Conservation (phyloP, 169 alveolate genomes). For the Cryptosporidium xiaoi region DNA sequence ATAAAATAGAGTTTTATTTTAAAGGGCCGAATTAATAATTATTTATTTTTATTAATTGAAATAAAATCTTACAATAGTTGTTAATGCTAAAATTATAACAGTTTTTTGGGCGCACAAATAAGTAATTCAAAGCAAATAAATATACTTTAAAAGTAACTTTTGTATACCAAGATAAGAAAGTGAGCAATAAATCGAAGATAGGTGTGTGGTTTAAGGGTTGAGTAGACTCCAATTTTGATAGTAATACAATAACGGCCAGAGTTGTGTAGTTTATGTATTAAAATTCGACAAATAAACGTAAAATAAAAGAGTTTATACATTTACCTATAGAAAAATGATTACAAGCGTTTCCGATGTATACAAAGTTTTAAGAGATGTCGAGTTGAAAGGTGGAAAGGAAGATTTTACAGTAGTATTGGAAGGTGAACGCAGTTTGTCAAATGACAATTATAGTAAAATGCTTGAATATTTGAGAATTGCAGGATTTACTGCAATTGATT, state of each 20-base stretch:
- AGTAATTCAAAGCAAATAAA: too few relatives aligned
- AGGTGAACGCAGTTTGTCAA: background rate
- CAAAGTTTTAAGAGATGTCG: conserved; percentile 1
- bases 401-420: conserved; percentile 10
- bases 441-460: background rate
- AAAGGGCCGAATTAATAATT: too few relatives aligned
- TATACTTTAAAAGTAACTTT: too few relatives aligned
- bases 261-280: background rate
- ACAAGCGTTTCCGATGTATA: background rate
- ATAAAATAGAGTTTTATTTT: too few relatives aligned
- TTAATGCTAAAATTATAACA: too few relatives aligned
- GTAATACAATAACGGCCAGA: background rate
- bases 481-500: conserved; percentile 14
- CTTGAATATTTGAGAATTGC: conserved; percentile 9
- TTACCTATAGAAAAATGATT: background rate
- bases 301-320: too few relatives aligned
- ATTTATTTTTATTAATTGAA: too few relatives aligned
- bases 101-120: too few relatives aligned
- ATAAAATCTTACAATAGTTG: too few relatives aligned
- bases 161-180: too few relatives aligned
- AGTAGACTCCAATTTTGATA: background rate
- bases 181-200: background rate
- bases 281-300: too few relatives aligned
- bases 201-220: background rate
- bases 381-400: conserved; percentile 50